Conservation (phyloP, 495 filamentous ascomycete species). For the Bombardia bombarda region DNA sequence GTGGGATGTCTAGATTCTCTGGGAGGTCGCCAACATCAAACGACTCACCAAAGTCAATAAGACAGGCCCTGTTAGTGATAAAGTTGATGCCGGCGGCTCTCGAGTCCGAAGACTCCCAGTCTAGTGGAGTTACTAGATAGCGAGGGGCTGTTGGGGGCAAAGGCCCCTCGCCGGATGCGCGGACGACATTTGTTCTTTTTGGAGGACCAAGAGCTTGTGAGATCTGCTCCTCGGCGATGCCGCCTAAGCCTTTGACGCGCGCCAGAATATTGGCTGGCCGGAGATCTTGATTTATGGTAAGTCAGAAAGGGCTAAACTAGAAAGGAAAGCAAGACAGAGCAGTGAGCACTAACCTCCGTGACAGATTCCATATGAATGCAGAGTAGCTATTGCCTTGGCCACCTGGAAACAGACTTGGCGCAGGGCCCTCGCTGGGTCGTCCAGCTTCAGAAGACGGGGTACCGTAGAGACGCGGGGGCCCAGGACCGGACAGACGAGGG, state of each 20-base stretch:
- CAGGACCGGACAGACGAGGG: constrained; percentile 23
- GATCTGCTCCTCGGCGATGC: constrained; percentile 16
- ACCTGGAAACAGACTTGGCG: constrained; percentile 16
- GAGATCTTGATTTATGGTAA: constrained; percentile 13
- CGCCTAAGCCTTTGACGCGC: constrained; percentile 9
- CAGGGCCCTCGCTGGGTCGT: constrained; percentile 2
- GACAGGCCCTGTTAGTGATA: constrained; percentile 9
- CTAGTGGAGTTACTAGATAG: constrained; percentile 19
- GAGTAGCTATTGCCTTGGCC: constrained; percentile 15
- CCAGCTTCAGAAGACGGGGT: constrained; percentile 1
- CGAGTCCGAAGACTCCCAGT: constrained; percentile 4
- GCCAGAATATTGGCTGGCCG: constrained; percentile 23
- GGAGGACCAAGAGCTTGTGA: constrained; percentile 16
- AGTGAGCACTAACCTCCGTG: constrained; percentile 18
- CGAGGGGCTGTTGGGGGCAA: constrained; percentile 13
- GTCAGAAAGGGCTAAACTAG: not conserved
- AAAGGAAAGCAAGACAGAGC: not conserved
- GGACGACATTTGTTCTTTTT: constrained; percentile 7
- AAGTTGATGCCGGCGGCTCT: constrained; percentile 5
- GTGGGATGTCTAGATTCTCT: constrained; percentile 18
- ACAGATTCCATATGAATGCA: constrained; percentile 21
- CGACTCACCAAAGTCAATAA: constrained; percentile 28
- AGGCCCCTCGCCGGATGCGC: constrained; percentile 4
- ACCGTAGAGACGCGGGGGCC: constrained; percentile 20
- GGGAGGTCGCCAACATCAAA: constrained; percentile 13